phyloP scores from a whole-genome alignment of 164 flowering plant genomes.

The Stephania cephalantha region DNA sequence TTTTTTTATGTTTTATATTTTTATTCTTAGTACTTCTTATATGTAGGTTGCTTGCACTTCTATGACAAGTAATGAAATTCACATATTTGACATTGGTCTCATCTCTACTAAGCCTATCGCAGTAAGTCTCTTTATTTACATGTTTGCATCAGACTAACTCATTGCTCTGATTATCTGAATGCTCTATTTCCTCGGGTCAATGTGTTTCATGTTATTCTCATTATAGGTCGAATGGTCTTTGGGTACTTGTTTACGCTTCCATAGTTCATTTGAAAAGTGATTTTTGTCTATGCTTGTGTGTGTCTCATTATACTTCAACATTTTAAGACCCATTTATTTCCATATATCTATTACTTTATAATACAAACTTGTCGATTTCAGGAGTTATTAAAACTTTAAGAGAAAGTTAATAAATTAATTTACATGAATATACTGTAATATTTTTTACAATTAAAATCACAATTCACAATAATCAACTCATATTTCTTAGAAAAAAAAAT shows the following conservation, averaged over 20 bases:
- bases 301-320: background rate
- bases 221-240: background rate
- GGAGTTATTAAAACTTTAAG: no score
- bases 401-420: no score
- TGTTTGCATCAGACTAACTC: background rate
- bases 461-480: no score
- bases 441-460: no score
- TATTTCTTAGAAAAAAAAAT: no score
- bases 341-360: no score
- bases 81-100: slow-evolving; percentile 66
- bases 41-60: slow-evolving; percentile 79
- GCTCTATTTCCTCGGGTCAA: background rate
- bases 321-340: background rate
- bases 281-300: background rate
- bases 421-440: no score
- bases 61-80: slow-evolving; percentile 41
- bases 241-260: background rate
- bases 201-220: background rate
- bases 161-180: background rate
- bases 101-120: slow-evolving; percentile 63
- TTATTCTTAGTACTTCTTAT: background rate
- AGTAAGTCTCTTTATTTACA: slow-evolving; percentile 39
- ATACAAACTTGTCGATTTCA: no score
- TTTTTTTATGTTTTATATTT: background rate
- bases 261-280: background rate